Evolutionary conservation across 352 stramenopile genomes (phyloP).

Genomic region (Phytophthora fragariaefolia): DNA sequence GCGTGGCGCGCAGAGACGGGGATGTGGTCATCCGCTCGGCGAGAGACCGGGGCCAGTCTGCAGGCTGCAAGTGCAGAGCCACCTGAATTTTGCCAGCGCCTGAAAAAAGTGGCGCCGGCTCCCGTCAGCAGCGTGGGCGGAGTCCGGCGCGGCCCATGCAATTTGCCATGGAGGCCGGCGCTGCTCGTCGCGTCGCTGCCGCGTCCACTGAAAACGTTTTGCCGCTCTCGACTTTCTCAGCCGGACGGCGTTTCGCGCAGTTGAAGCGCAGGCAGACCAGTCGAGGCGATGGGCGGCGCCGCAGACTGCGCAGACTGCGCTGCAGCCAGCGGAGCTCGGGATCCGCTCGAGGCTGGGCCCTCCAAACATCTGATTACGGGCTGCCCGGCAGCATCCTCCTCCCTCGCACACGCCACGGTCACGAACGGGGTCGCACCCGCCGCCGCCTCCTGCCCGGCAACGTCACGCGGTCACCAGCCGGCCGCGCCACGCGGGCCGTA

Average conservation of each 20-base stretch:
- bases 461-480: background rate
- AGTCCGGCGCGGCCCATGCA: constrained; percentile 6
- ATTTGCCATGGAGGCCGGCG: no score
- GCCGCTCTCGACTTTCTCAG: constrained; percentile 25
- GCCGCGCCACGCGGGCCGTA: background rate
- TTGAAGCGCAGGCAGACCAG: constrained; percentile 18
- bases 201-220: constrained; percentile 11
- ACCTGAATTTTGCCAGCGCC: constrained; percentile 26
- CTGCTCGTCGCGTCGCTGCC: background rate
- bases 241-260: background rate
- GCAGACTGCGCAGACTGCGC: no score
- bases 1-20: constrained; percentile 1
- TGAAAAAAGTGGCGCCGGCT: constrained; percentile 14
- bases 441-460: background rate
- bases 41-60: constrained; percentile 13
- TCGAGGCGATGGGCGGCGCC: background rate
- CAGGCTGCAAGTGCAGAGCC: background rate
- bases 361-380: constrained; percentile 24
- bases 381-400: constrained; percentile 4
- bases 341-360: constrained; percentile 1
- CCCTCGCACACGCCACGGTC: background rate
- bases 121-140: background rate
- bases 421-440: background rate
- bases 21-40: constrained; percentile 10
- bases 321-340: no score